Percentiles rank a stretch among this genome's conserved stretches.
Evolutionary conservation across 1,284 basidiomycete genomes (phyloP).

Genomic region (Phlebopus sp.): DNA sequence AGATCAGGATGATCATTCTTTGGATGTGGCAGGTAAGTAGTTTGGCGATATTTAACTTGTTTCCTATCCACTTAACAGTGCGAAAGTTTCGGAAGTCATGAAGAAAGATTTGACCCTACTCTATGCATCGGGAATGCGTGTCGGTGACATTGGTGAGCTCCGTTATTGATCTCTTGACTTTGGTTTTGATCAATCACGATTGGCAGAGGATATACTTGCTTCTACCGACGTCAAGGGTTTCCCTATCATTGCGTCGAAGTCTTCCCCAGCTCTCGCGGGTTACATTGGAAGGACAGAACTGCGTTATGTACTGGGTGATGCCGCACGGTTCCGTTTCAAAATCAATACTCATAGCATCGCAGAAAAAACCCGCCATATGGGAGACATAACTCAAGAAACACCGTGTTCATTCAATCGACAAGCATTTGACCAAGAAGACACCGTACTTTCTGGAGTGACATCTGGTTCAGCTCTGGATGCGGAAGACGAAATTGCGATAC

Average conservation of each 20-base stretch:
- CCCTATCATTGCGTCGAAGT: conserved; percentile 70
- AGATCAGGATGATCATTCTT: conserved; percentile 89
- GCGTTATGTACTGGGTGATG: conserved; percentile 76
- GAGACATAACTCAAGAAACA: conserved; percentile 64
- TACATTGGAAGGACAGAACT: conserved; percentile 89
- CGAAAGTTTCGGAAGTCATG: conserved; percentile 86
- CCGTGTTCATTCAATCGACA: conserved; percentile 67
- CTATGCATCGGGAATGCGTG: conserved; percentile 70
- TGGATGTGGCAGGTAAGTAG: conserved; percentile 75
- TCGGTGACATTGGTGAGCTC: conserved; percentile 73
- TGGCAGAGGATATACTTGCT: conserved; percentile 66
- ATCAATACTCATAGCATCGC: conserved; percentile 5
- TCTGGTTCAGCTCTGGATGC: conserved; percentile 55
- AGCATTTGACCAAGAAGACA: conserved; percentile 43
- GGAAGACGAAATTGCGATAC: conserved; percentile 65
- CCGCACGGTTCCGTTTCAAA: not conserved
- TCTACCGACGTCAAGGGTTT: conserved; percentile 85
- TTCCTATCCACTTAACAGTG: conserved; percentile 10
- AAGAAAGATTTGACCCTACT: conserved; percentile 74
- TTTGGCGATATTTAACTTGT: conserved; percentile 2
- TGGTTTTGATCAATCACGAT: conserved; percentile 1
- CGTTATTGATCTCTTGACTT: conserved; percentile 3
- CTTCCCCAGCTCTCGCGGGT: conserved; percentile 67
- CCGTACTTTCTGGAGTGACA: too few relatives aligned
- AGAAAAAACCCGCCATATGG: conserved; percentile 72